Base-by-base conservation (phyloP, 1,139 yeast species). In the Diutina pseudorugosa region DNA sequence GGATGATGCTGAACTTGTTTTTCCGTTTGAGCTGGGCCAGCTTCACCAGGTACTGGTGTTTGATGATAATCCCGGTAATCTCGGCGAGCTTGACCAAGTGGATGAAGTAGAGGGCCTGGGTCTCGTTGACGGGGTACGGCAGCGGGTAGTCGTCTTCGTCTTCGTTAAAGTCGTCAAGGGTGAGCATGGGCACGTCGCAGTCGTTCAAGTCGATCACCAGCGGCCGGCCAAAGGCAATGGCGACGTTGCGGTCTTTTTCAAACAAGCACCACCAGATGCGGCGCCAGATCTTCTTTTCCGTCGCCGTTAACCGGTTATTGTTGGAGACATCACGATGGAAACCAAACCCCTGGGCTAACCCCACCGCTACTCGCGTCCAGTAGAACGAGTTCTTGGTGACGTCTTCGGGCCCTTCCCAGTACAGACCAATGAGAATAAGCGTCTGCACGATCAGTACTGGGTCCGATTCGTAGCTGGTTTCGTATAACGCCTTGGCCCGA, bases 231-330 rank as follows among this genome's bases (percentile, higher is more conserved):
- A 83, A 82, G 0, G 91, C 89, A 53, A 85, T 77, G n/a, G 88
- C 83, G 4, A 82, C 80, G 54, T 79, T 73, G 20, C 90, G 70
- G 65, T 86, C 95, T 60, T 86, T 82, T 55, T 81, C 80, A 63
- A 84, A 85, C 27, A 86, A 67, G 55, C 84, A 75, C 95, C 95
- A 87, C 91, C 93, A 87, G 21, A 85, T 75, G 51, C 90, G 71
- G 58, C 84, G 75, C 80, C 87, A 82, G 53, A 82, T 68, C 55
- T 79, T 76, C 61, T 79, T 78, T 54, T 83, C 86, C 19, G 61
- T 56, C 0, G 52, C 42, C 18, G 71, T 57, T 33, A 73, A 61
- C 41, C 59, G 60, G 18, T 71, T 65, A n/a, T 72, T 65, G 47
- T 62, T 61, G 30, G 65, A 62, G 20, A 73, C 68, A 59, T 74